A percentile compares a stretch with the other conserved stretches of the same genome.
phyloP scores from a whole-genome alignment of 768 basidiomycete genomes.

The Leccinum variicolor region DNA sequence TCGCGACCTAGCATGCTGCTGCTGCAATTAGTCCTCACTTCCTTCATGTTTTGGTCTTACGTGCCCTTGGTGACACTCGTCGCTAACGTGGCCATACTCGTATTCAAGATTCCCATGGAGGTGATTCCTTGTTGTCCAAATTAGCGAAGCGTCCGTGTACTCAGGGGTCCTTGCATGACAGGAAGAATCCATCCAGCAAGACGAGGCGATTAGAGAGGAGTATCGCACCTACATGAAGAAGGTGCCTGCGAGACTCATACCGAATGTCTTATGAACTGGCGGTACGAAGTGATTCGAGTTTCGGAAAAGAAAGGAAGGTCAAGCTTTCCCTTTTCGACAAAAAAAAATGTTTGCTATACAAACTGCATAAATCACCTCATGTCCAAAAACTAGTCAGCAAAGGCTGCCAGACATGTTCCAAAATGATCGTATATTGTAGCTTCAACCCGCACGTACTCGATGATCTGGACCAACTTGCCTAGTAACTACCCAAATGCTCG shows the following conservation, averaged over 20 bases:
- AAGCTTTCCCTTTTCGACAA: too few species aligned
- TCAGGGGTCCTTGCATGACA: background rate
- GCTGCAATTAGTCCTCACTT: background rate
- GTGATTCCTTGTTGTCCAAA: background rate
- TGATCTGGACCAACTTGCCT: too few species aligned
- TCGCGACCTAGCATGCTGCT: background rate
- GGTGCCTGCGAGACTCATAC: conserved; percentile 12
- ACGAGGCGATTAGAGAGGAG: conserved; percentile 4
- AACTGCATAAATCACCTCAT: too few species aligned
- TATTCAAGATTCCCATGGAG: conserved; percentile 8
- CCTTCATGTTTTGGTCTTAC: conserved; percentile 10
- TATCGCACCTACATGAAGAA: conserved; percentile 11
- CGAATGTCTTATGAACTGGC: conserved; percentile 3
- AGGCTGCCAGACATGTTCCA: too few species aligned
- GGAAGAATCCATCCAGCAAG: conserved; percentile 8
- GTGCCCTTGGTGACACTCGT: conserved; percentile 1
- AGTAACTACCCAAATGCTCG: too few species aligned
- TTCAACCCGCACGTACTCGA: too few species aligned
- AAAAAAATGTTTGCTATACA: too few species aligned
- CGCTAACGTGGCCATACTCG: background rate
- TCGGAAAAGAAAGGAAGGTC: too few species aligned
- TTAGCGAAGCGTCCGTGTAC: background rate
- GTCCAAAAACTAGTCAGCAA: too few species aligned
- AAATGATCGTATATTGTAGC: too few species aligned
- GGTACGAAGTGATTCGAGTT: too few species aligned